Evolutionary conservation across 805 yeast genomes (phyloP), one percentile per base, ranked within the genome.

Genomic region (Schwanniomyces vanrijiae): DNA sequence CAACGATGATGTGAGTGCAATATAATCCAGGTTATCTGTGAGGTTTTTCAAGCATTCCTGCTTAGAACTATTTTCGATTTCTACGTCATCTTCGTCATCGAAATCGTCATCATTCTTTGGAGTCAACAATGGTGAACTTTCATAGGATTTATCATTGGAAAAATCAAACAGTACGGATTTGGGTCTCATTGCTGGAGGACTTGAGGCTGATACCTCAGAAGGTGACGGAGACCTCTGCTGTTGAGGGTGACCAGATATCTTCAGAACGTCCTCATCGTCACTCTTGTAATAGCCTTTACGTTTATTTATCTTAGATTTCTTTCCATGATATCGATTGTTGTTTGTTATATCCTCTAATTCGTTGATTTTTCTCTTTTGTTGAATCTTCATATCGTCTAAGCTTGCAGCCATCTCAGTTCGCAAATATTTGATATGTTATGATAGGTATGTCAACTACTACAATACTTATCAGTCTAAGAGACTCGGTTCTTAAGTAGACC

Each of bases 91-190:
- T 38, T 31, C 42, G 18, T 58, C 59, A 24, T 60, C 59, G 47
- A 62, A 61, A 24, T 65, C 69, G 44, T 69, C 67, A 31, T 71
- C 77, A 21, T 72, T 73, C 48, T 69, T 71, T 4, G 77, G 77
- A 2, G 77, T 72, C 43, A 71, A 59, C 28, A 72, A 60, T 5
- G 75, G 75, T 38, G 69, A 61, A 46, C 54, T 53, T 33, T 65
- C 64, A 46, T 65, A 67, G 28, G 52, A 55, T 46, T 59, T 58
- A 44, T 64, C 58, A 31, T 51, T 46, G 9, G 60, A 48, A 21
- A 61, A 52, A 35, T 62, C 68, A 40, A 65, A 65, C 49, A 59
- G 51, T 13, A 65, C 70, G 6, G 61, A 54, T 51, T 65, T 65
- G 38, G 54, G 46, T 22, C 59, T 56, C 39, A 43, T 22, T 39